These are phyloP conservation scores for Penicillium roqueforti DNA, from an alignment of 495 filamentous ascomycete species.

Conservation along the genomic window DNA sequence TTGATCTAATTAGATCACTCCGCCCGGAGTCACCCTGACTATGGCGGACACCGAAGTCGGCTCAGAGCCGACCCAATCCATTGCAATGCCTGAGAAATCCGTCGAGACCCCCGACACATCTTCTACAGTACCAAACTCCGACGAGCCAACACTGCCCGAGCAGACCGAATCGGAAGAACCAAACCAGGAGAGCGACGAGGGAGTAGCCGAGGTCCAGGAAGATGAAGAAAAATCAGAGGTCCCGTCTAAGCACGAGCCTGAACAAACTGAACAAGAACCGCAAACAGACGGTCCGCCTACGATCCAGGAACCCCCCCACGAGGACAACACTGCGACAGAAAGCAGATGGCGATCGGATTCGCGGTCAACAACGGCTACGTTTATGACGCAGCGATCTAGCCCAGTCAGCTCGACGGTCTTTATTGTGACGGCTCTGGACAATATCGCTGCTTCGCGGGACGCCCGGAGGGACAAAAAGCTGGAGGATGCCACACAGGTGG, in stretches of 20 bases:
- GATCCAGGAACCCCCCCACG: constrained; percentile 25
- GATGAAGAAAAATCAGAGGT: constrained; percentile 22
- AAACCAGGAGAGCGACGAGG: constrained; percentile 20
- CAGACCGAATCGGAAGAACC: constrained; percentile 30
- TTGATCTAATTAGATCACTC: constrained; percentile 27
- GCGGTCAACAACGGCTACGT: constrained; percentile 52
- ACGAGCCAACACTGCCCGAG: constrained; percentile 32
- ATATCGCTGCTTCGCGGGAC: constrained; percentile 84
- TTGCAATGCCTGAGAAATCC: constrained; percentile 29
- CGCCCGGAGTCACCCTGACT: constrained; percentile 37
- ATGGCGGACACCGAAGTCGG: constrained; percentile 47
- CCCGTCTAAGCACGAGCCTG: constrained; percentile 22
- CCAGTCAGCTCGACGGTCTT: constrained; percentile 92
- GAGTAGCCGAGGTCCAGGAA: constrained; percentile 5
- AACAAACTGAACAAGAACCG: constrained; percentile 7
- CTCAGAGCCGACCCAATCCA: constrained; percentile 32
- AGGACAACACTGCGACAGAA: constrained; percentile 32
- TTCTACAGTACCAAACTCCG: constrained; percentile 24
- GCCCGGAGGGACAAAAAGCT: constrained; percentile 76
- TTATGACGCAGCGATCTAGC: constrained; percentile 48
- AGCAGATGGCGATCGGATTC: constrained; percentile 53
- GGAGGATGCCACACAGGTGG: constrained; percentile 72
- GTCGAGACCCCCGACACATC: constrained; percentile 33
- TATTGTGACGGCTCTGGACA: constrained; percentile 85
- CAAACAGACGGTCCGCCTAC: constrained; percentile 18